Evolutionary conservation across 495 filamentous ascomycete species (phyloP).

Genomic region (Aspergillus funiculosus): DNA sequence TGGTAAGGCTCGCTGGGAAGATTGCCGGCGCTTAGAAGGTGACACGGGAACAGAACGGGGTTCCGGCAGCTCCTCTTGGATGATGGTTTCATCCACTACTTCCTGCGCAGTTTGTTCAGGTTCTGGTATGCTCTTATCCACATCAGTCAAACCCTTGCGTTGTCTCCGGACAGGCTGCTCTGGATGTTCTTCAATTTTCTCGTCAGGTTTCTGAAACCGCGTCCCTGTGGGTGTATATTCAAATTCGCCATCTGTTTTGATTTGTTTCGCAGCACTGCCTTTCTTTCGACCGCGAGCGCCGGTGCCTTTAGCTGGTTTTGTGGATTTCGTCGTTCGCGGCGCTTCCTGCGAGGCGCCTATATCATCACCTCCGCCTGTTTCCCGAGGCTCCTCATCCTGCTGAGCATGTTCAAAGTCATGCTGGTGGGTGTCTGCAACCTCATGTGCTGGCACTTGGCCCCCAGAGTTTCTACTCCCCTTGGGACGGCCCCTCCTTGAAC

Average conservation of each 20-base stretch:
- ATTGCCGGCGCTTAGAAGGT: constrained; percentile 31
- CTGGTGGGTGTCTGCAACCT: constrained; percentile 11
- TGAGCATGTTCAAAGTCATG: constrained; percentile 19
- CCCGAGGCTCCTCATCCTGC: constrained; percentile 25
- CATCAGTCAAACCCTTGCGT: constrained; percentile 16
- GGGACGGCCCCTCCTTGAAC: constrained; percentile 34
- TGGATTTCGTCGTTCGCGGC: constrained; percentile 22
- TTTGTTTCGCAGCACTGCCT: constrained; percentile 24
- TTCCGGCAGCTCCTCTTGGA: constrained; percentile 28
- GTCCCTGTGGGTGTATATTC: constrained; percentile 43
- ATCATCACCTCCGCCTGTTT: constrained; percentile 18
- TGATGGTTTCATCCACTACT: constrained; percentile 36
- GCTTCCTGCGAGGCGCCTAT: constrained; percentile 11
- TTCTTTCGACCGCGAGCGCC: constrained; percentile 29
- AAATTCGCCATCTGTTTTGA: constrained; percentile 43
- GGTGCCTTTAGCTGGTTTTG: constrained; percentile 27
- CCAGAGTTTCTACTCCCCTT: constrained; percentile 32
- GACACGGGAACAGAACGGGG: constrained; percentile 24
- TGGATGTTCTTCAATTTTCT: constrained; percentile 15
- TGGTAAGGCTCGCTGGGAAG: constrained; percentile 17
- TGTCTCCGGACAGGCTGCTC: constrained; percentile 23
- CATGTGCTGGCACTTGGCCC: constrained; percentile 22
- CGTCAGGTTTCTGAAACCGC: constrained; percentile 23
- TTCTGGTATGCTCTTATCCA: constrained; percentile 33
- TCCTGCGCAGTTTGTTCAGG: constrained; percentile 39